phyloP scores from a whole-genome alignment of 1,284 basidiomycete species.

The Inonotus hispidus region DNA sequence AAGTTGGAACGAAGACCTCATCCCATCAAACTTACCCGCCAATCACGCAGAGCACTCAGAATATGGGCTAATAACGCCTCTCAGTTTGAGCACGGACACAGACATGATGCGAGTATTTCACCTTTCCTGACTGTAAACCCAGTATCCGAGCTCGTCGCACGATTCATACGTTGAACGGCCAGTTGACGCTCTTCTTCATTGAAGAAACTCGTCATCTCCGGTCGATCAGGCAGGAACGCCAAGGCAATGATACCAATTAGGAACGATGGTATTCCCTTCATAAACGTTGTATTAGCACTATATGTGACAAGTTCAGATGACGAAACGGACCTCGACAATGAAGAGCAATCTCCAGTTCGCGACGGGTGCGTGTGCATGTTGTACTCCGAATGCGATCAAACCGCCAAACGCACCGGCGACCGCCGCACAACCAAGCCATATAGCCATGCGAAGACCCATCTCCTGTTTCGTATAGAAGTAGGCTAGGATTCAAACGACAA shows the following conservation, averaged over 20 bases:
- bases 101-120: slow-evolving; percentile 28
- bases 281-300: too few relatives aligned
- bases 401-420: slow-evolving; percentile 78
- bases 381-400: slow-evolving; percentile 66
- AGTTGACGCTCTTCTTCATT: slow-evolving; percentile 68
- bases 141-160: slow-evolving; percentile 58
- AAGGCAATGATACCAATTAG: slow-evolving; percentile 62
- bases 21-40: slow-evolving; percentile 45
- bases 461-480: slow-evolving; percentile 73
- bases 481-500: slow-evolving; percentile 33
- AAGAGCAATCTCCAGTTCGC: slow-evolving; percentile 67
- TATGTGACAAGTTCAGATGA: background rate
- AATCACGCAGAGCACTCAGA: slow-evolving; percentile 60
- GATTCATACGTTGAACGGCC: slow-evolving; percentile 69
- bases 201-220: slow-evolving; percentile 68
- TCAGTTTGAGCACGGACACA: too few relatives aligned
- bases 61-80: slow-evolving; percentile 46
- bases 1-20: too few relatives aligned
- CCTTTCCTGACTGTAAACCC: slow-evolving; percentile 62
- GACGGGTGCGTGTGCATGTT: slow-evolving; percentile 46
- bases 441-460: slow-evolving; percentile 66
- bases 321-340: slow-evolving; percentile 56
- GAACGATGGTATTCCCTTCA: slow-evolving; percentile 59
- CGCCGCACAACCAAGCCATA: slow-evolving; percentile 77
- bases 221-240: slow-evolving; percentile 69